Base-by-base conservation (phyloP, 1,284 basidiomycete genomes). In the Neotropicomus parvogracilis region DNA sequence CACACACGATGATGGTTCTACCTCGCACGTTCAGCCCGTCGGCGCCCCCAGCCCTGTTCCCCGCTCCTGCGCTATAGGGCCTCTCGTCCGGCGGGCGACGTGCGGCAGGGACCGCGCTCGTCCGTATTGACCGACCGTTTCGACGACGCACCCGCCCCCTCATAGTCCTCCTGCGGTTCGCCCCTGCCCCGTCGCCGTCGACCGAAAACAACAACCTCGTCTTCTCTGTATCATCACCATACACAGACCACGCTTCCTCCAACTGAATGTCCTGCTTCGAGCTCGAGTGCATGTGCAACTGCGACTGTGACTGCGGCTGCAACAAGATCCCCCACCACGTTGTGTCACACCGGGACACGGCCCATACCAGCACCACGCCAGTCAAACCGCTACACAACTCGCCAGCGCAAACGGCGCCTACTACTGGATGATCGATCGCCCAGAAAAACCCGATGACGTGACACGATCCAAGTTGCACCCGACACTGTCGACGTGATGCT, bases 401-500 rank as follows among this genome's bases (percentile, higher is more conserved):
- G 88, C 86, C 60, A 90, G 65, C 1, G 86, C 79, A 64, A 87
- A 89, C 4, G 87, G 87, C 9, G 79, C 87, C 90, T 90, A 91
- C 65, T 83, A 81, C 0, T n/a, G n/a, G n/a, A n/a, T n/a, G n/a
- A 83, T 80, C 46, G n/a, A 91, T 75, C 2, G 87, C 86, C 85
- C 85, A 91, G 10, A 85, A 81, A 55, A 91, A 81, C 0, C 89
- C 89, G 4, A 80, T 78, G 12, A 85, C 53, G 9, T n/a, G 81
- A 77, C 32, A 91, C 76, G 40, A 91, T 73, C 20, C 80, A 55
- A 0, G 82, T 86, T 17, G 85, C 81, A 0, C 82, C 80, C 17
- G 62, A 58, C 2, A 88, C 81, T 14, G 74, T 78, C n/a, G 75
- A 72, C 2, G 80, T 81, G 55, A 88, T 75, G 49, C 88, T 91